Evolutionary conservation across 257 asterid species (phyloP).

Genomic region (Plantago major): DNA sequence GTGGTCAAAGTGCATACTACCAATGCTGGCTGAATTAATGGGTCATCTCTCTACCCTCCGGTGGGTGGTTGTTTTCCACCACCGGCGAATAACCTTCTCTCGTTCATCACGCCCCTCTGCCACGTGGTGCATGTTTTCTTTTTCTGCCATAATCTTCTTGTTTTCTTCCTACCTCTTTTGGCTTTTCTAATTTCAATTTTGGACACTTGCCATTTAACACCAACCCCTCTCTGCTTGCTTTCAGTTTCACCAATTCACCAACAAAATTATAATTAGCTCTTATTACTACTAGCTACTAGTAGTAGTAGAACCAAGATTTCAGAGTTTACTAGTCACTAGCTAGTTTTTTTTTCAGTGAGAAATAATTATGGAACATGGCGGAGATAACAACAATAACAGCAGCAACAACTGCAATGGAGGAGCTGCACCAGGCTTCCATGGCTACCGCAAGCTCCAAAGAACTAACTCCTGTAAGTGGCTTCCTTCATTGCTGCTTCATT

Average conservation of each 20-base stretch:
- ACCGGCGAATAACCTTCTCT: conserved; percentile 56
- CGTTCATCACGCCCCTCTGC: conserved; percentile 60
- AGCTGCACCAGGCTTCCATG: conserved; percentile 40
- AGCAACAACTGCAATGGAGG: conserved; percentile 19
- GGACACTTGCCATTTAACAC: conserved; percentile 29
- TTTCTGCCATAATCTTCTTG: not conserved
- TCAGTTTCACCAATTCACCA: conserved; percentile 14
- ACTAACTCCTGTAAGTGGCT: conserved; percentile 35
- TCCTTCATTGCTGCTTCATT: not conserved
- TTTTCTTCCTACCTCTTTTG: conserved; percentile 3
- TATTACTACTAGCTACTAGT: too few species aligned
- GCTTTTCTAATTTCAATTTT: conserved; percentile 22
- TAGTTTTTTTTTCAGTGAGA: not conserved
- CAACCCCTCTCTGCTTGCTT: conserved; percentile 3
- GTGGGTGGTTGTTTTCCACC: conserved; percentile 1
- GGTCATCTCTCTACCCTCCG: too few species aligned
- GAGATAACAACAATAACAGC: conserved; percentile 14
- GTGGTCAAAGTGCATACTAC: too few species aligned
- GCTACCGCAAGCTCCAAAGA: conserved; percentile 45
- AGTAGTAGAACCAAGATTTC: too few species aligned
- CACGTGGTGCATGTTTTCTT: conserved; percentile 34
- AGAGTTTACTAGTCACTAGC: too few species aligned
- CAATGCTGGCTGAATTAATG: too few species aligned
- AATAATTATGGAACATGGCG: conserved; percentile 40
- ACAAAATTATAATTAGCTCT: not conserved